phyloP scores from a whole-genome alignment of 2,329 filamentous ascomycete species.

The Ampelomyces quisqualis region DNA sequence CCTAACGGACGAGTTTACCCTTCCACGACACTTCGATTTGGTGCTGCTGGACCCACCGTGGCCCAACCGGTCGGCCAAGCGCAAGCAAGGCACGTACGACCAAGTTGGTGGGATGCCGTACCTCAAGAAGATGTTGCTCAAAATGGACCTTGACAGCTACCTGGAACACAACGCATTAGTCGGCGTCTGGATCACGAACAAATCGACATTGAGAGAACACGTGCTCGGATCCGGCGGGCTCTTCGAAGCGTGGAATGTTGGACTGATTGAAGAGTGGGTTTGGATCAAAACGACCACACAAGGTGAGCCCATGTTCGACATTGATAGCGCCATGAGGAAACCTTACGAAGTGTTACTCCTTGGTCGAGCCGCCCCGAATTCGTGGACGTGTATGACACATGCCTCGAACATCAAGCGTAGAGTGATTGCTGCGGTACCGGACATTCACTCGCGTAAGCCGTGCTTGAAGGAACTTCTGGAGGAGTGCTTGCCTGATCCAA shows the following conservation, averaged over 20 bases:
- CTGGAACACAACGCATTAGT: slow-evolving; percentile 52
- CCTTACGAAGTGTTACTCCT: slow-evolving; percentile 75
- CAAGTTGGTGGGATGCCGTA: slow-evolving; percentile 49
- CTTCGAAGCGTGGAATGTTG: slow-evolving; percentile 67
- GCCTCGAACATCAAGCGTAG: slow-evolving; percentile 47
- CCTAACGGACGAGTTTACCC: slow-evolving; percentile 42
- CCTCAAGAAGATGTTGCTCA: slow-evolving; percentile 46
- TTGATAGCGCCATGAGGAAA: slow-evolving; percentile 67
- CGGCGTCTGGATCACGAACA: slow-evolving; percentile 79
- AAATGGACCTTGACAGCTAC: slow-evolving; percentile 50
- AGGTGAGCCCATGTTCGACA: slow-evolving; percentile 64
- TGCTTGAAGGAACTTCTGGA: slow-evolving; percentile 64
- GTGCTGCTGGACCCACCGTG: slow-evolving; percentile 76
- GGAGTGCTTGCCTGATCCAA: slow-evolving; percentile 50
- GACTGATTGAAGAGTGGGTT: slow-evolving; percentile 68
- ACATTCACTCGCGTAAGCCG: slow-evolving; percentile 77
- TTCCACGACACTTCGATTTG: slow-evolving; percentile 61
- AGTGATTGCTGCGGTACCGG: slow-evolving; percentile 69
- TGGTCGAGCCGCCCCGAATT: slow-evolving; percentile 45
- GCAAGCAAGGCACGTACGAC: slow-evolving; percentile 55
- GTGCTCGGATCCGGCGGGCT: slow-evolving; percentile 59
- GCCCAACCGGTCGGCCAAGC: slow-evolving; percentile 73
- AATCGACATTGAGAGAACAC: slow-evolving; percentile 56
- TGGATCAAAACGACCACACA: slow-evolving; percentile 71
- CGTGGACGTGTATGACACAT: slow-evolving; percentile 23